Evolutionary conservation across 768 basidiomycete genomes (phyloP).

Genomic region (Phlebiopsis flavidoalba): DNA sequence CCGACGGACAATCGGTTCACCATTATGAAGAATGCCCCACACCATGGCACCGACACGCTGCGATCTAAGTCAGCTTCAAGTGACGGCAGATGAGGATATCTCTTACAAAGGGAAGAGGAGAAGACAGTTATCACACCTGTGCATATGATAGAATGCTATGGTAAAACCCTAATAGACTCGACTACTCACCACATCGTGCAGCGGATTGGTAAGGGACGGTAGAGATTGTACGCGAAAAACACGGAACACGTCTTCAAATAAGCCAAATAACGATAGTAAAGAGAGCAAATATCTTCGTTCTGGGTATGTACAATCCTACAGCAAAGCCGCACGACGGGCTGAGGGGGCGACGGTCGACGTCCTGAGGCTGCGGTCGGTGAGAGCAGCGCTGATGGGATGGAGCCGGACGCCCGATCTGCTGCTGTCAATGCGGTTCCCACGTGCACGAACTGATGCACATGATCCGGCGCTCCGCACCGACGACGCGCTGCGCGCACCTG

Average conservation of each 20-base stretch:
- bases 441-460: not conserved
- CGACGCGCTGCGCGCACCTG: not conserved
- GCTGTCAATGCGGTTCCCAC: not conserved
- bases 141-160: not conserved
- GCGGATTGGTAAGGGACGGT: slow-evolving; percentile 5
- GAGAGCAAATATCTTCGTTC: not conserved
- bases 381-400: not conserved
- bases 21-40: slow-evolving; percentile 57
- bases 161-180: not conserved
- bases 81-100: not conserved
- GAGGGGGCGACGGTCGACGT: slow-evolving; percentile 10
- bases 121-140: slow-evolving; percentile 77
- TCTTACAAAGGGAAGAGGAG: slow-evolving; percentile 65
- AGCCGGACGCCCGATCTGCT: not conserved
- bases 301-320: slow-evolving; percentile 7
- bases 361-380: slow-evolving; percentile 12
- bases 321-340: not conserved
- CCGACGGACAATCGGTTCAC: slow-evolving; percentile 28
- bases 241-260: not conserved
- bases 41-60: slow-evolving; percentile 71
- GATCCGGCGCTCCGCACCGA: not conserved
- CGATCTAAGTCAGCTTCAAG: slow-evolving; percentile 3
- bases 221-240: slow-evolving; percentile 1
- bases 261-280: not conserved
- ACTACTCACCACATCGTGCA: slow-evolving; percentile 22